phyloP scores from a whole-genome alignment of 2,329 filamentous ascomycete species.

The Talaromyces sp. region DNA sequence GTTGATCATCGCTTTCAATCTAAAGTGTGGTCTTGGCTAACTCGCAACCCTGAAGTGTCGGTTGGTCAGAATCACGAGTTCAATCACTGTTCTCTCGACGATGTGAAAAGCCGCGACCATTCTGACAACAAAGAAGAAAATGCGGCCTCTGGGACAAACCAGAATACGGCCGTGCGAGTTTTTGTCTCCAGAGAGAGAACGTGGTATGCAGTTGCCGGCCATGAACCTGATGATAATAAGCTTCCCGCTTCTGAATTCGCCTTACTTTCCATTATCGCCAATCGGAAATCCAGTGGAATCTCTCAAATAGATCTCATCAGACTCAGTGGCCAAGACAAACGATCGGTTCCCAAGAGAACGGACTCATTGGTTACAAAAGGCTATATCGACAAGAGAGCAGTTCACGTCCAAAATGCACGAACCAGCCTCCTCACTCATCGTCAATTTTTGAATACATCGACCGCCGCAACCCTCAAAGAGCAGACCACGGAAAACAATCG shows the following conservation, averaged over 20 bases:
- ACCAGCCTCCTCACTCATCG: constrained; percentile 61
- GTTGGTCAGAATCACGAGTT: constrained; percentile 48
- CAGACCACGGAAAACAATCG: constrained; percentile 17
- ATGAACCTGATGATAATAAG: constrained; percentile 58
- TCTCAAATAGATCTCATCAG: constrained; percentile 59
- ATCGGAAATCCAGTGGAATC: constrained; percentile 57
- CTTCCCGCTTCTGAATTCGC: constrained; percentile 59
- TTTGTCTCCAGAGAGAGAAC: constrained; percentile 59
- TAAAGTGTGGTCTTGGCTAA: constrained; percentile 62
- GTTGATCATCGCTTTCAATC: constrained; percentile 57
- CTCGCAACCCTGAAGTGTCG: constrained; percentile 57
- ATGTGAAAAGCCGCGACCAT: constrained; percentile 35
- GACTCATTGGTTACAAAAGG: constrained; percentile 59
- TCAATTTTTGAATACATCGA: constrained; percentile 44
- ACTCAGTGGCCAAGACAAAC: constrained; percentile 64
- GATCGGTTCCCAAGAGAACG: constrained; percentile 65
- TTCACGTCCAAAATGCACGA: constrained; percentile 52
- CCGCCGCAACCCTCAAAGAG: constrained; percentile 7
- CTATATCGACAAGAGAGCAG: constrained; percentile 61
- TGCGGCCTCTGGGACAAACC: neutral
- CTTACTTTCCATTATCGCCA: constrained; percentile 61
- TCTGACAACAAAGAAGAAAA: neutral
- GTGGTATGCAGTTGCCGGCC: constrained; percentile 64
- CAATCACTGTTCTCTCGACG: constrained; percentile 44
- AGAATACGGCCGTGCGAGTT: constrained; percentile 37